These are phyloP conservation scores for Phoenix dactylifera DNA, from an alignment of 176 grass and related monocot genomes.

Conservation along the genomic window DNA sequence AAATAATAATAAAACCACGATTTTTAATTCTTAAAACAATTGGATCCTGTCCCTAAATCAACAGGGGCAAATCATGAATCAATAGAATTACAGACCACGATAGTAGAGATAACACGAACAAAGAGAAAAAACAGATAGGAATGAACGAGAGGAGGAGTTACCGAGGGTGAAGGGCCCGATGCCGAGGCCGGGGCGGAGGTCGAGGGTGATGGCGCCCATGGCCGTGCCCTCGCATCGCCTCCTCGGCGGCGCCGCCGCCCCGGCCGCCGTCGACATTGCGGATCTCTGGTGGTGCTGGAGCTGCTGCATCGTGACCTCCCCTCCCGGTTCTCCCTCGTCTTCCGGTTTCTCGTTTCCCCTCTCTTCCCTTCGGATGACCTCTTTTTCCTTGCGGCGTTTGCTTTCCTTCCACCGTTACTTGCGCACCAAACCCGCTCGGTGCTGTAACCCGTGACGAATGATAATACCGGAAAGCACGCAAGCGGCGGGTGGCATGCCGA, in stretches of 20 bases:
- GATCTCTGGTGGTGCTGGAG: constrained; percentile 10
- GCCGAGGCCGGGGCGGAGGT: constrained; percentile 79
- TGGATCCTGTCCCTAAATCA: no score
- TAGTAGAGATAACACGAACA: no score
- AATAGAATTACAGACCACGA: no score
- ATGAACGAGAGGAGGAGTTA: constrained; percentile 13
- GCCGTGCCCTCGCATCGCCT: constrained; percentile 75
- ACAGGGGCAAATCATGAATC: no score
- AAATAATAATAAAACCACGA: no score
- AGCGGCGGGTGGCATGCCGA: no score
- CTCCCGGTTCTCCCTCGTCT: background rate
- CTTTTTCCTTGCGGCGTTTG: no score
- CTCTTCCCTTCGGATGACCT: background rate
- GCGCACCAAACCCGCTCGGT: background rate
- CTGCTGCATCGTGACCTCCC: constrained; percentile 4
- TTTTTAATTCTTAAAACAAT: no score
- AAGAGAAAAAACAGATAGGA: no score
- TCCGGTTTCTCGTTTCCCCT: background rate
- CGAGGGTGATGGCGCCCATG: constrained; percentile 90
- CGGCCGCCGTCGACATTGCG: constrained; percentile 2
- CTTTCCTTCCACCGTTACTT: background rate
- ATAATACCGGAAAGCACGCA: no score
- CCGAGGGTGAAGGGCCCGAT: constrained; percentile 86
- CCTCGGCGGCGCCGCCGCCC: constrained; percentile 38
- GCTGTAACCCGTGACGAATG: no score